Conservation (phyloP, 768 basidiomycete species). For the Boletus edulis region DNA sequence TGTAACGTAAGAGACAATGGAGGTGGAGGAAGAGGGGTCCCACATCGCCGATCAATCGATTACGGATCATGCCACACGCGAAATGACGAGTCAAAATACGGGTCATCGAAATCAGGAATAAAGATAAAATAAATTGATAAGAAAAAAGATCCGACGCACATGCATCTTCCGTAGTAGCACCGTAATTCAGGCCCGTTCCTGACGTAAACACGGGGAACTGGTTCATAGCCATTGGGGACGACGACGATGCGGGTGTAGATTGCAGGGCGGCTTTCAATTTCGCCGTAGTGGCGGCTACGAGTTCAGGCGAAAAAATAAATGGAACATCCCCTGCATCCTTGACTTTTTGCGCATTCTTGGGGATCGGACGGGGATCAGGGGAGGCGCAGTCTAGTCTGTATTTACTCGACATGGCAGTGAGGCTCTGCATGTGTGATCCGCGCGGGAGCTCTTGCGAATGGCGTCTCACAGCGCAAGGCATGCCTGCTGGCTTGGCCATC, state of each 20-base stretch:
- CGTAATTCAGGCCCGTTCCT: conserved; percentile 13
- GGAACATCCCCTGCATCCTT: conserved; percentile 32
- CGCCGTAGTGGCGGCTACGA: conserved; percentile 29
- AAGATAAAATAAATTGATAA: not conserved
- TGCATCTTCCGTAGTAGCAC: conserved; percentile 17
- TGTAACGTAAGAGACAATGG: not conserved
- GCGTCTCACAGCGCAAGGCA: conserved; percentile 6
- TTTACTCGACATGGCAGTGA: conserved; percentile 25
- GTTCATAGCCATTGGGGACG: conserved; percentile 1
- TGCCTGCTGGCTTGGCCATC: conserved; percentile 5
- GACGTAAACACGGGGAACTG: conserved; percentile 22
- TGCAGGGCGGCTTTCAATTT: conserved; percentile 28
- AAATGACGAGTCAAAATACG: not conserved
- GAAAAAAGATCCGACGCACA: conserved; percentile 25
- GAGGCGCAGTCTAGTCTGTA: conserved; percentile 20
- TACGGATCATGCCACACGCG: conserved; percentile 2
- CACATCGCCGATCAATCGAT: not conserved
- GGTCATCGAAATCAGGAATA: not conserved
- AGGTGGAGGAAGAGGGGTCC: not conserved
- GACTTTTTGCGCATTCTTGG: conserved; percentile 18
- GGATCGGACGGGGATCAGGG: conserved; percentile 5
- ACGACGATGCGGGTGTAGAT: conserved; percentile 9
- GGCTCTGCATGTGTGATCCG: conserved; percentile 17
- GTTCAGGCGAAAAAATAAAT: conserved; percentile 31
- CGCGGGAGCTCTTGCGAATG: conserved; percentile 23